A percentile compares a stretch with the other conserved stretches of the same genome.
Evolutionary conservation across 106 monocot species (phyloP).

Genomic region (Ottelia alismoides): DNA sequence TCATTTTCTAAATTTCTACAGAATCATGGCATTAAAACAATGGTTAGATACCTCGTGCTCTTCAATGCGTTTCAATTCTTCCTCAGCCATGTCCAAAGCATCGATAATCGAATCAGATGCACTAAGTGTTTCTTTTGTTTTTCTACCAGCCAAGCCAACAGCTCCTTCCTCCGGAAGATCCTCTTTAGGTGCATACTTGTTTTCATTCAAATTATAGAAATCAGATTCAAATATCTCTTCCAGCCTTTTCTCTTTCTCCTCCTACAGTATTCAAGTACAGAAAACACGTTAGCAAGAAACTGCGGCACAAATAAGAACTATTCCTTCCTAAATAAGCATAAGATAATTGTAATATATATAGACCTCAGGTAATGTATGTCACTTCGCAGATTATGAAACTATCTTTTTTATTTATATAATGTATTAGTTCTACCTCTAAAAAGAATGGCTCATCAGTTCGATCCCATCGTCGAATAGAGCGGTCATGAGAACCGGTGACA

Average conservation of each 20-base stretch:
- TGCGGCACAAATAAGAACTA: too few species aligned
- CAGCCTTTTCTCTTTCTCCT: conserved; percentile 86
- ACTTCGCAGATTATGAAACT: too few species aligned
- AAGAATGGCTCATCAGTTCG: conserved; percentile 88
- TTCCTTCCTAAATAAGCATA: too few species aligned
- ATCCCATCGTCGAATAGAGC: conserved; percentile 95
- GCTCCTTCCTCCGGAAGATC: conserved; percentile 73
- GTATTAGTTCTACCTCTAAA: too few species aligned
- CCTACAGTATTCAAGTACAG: conserved; percentile 46
- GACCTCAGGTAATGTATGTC: too few species aligned
- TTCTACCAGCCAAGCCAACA: conserved; percentile 71
- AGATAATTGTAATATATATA: too few species aligned
- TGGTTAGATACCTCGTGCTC: conserved; percentile 53
- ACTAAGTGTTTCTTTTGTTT: conserved; percentile 68
- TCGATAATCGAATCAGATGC: conserved; percentile 80
- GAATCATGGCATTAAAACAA: too few species aligned
- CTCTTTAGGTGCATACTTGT: conserved; percentile 65
- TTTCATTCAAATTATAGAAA: conserved; percentile 45
- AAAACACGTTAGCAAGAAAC: too few species aligned
- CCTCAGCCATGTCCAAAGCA: conserved; percentile 79
- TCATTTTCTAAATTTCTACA: too few species aligned
- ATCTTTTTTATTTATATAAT: too few species aligned
- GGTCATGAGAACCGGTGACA: conserved; percentile 92
- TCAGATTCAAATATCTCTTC: conserved; percentile 82
- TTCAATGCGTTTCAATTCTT: conserved; percentile 57